Conservation (phyloP, 169 alveolate genomes). For the Plasmodium vivax region DNA sequence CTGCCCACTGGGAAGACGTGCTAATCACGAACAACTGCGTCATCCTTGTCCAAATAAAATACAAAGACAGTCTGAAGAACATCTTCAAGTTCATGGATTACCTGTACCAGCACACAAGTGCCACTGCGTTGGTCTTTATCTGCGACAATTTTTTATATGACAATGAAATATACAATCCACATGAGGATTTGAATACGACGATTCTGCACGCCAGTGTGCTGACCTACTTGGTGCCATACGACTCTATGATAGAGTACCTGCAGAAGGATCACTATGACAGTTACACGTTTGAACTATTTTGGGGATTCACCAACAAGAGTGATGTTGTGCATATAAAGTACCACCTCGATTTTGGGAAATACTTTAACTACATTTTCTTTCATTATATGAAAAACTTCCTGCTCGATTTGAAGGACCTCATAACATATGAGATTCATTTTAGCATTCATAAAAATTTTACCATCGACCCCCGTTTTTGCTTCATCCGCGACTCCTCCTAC, state of each 20-base stretch:
- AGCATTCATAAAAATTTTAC: conserved; percentile 54
- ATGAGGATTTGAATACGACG: conserved; percentile 50
- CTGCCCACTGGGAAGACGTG: neutral
- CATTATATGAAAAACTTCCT: conserved; percentile 43
- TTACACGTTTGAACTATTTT: conserved; percentile 47
- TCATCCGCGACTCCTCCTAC: conserved; percentile 58
- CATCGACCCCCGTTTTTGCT: conserved; percentile 60
- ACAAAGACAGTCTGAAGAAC: conserved; percentile 39
- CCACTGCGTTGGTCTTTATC: conserved; percentile 35
- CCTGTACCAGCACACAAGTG: conserved; percentile 40
- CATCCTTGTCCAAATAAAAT: conserved; percentile 39
- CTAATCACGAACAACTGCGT: conserved; percentile 47
- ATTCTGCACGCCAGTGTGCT: conserved; percentile 14
- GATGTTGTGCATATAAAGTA: conserved; percentile 65
- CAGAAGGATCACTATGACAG: neutral
- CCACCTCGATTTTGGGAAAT: conserved; percentile 65
- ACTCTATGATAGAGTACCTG: conserved; percentile 8
- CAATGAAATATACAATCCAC: conserved; percentile 65
- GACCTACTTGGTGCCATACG: conserved; percentile 47
- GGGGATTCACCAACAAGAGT: conserved; percentile 47
- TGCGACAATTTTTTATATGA: conserved; percentile 68
- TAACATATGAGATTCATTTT: conserved; percentile 56
- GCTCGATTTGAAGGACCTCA: conserved; percentile 19
- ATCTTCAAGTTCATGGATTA: conserved; percentile 47
- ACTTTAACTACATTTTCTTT: conserved; percentile 68